phyloP scores from a whole-genome alignment of 2,329 filamentous ascomycete genomes.

The Colletotrichum sp. region DNA sequence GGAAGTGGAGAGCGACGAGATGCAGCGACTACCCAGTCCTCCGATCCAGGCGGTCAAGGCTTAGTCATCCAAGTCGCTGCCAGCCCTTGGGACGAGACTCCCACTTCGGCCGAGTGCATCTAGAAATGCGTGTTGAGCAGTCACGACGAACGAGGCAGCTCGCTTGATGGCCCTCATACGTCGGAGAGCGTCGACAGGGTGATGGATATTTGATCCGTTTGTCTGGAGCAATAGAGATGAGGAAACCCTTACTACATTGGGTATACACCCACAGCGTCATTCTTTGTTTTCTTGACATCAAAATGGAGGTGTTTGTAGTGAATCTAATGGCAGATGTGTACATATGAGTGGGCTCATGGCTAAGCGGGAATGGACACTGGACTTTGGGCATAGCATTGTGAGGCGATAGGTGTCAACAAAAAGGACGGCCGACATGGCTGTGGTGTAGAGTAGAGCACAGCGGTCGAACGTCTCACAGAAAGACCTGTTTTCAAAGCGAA shows the following conservation, averaged over 20 bases:
- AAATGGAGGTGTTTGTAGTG: not conserved
- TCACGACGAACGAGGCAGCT: not conserved
- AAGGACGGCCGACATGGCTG: not conserved
- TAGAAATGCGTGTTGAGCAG: not conserved
- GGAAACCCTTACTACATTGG: not conserved
- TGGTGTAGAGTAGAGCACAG: not conserved
- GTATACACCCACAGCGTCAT: not conserved
- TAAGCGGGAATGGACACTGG: slow-evolving; percentile 14
- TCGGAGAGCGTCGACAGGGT: not conserved
- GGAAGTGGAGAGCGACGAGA: slow-evolving; percentile 26
- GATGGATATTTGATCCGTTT: not conserved
- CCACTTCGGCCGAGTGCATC: not conserved
- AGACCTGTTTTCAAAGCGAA: not conserved
- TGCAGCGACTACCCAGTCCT: slow-evolving; percentile 30
- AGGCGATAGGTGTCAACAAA: not conserved
- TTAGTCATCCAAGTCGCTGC: slow-evolving; percentile 17
- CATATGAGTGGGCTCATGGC: slow-evolving; percentile 4
- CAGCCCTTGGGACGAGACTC: not conserved
- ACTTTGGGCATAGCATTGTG: slow-evolving; percentile 12
- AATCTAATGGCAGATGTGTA: slow-evolving; percentile 7
- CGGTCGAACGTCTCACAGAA: not conserved
- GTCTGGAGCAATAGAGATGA: not conserved
- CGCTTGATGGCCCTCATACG: not conserved
- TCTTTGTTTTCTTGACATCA: slow-evolving; percentile 2
- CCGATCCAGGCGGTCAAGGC: slow-evolving; percentile 36